These are phyloP conservation scores for Fremontodendron californicum DNA, from an alignment of 345 rosid genomes.

Conservation along the genomic window DNA sequence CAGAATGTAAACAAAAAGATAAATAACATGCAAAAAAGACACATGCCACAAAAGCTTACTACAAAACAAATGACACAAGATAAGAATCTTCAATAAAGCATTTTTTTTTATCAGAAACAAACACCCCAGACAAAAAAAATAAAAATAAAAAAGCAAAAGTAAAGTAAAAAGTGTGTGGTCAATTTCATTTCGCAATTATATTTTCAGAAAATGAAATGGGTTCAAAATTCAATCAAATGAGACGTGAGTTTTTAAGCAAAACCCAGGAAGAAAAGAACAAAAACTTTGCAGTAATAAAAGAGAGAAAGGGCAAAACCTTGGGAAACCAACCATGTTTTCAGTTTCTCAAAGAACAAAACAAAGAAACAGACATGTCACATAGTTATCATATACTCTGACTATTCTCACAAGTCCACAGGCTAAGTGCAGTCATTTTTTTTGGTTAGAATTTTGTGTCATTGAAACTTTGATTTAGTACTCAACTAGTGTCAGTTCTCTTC, in stretches of 20 bases:
- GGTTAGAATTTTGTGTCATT: not conserved
- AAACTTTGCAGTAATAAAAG: not conserved
- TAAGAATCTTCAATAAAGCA: not conserved
- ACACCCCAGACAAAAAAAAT: not conserved
- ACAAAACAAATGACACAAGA: not conserved
- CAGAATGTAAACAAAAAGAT: not conserved
- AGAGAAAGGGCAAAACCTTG: not conserved
- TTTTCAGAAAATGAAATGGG: not conserved
- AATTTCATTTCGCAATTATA: not conserved
- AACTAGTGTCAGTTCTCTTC: not conserved
- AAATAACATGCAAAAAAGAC: slow-evolving; percentile 9
- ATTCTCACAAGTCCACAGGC: not conserved
- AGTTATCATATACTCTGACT: not conserved
- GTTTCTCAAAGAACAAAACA: not conserved
- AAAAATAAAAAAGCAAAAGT: not conserved
- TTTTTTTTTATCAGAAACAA: not conserved
- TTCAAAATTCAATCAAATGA: not conserved
- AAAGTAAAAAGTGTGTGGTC: not conserved
- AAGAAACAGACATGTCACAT: not conserved
- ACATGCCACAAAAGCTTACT: slow-evolving; percentile 4
- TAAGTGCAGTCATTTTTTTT: not conserved
- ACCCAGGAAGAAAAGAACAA: not conserved
- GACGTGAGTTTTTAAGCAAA: not conserved
- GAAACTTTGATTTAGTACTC: not conserved
- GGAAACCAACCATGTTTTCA: not conserved